Conservation (phyloP, 2,329 filamentous ascomycete species). For the Furcasterigmium furcatum region DNA sequence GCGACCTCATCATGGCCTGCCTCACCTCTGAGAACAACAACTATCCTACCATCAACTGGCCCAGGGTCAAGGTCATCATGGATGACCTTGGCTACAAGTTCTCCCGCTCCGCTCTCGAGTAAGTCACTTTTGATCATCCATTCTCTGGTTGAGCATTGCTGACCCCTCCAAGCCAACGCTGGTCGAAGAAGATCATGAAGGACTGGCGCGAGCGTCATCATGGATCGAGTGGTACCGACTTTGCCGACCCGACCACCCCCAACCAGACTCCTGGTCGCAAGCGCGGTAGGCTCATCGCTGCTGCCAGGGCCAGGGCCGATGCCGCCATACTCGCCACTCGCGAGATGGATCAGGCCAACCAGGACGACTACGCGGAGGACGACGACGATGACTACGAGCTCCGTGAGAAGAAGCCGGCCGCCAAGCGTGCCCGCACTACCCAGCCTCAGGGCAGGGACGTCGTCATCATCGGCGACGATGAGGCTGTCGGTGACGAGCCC, state of each 20-base stretch:
- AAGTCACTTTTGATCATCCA: slow-evolving; percentile 11
- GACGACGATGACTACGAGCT: background rate
- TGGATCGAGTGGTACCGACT: background rate
- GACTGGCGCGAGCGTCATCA: slow-evolving; percentile 25
- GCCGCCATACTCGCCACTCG: background rate
- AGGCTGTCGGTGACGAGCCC: background rate
- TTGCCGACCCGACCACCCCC: background rate
- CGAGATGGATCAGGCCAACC: background rate
- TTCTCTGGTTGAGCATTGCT: background rate
- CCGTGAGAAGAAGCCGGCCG: slow-evolving; percentile 3
- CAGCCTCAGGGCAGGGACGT: too few relatives aligned
- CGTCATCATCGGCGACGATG: too few relatives aligned
- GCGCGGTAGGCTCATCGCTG: background rate
- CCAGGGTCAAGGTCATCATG: slow-evolving; percentile 26
- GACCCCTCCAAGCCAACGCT: slow-evolving; percentile 28
- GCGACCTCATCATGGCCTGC: slow-evolving; percentile 32
- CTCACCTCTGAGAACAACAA: slow-evolving; percentile 21
- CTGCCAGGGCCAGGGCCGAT: background rate
- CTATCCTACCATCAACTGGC: slow-evolving; percentile 26
- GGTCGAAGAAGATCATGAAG: slow-evolving; percentile 31
- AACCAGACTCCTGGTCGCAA: slow-evolving; percentile 3
- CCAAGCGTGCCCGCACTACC: background rate
- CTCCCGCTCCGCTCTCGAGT: slow-evolving; percentile 35
- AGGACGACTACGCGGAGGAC: background rate
- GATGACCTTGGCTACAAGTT: slow-evolving; percentile 26